These are phyloP conservation scores for Sphagnum contortum DNA, from an alignment of 225 moss, liverwort and hornwort genomes.

Conservation along the genomic window DNA sequence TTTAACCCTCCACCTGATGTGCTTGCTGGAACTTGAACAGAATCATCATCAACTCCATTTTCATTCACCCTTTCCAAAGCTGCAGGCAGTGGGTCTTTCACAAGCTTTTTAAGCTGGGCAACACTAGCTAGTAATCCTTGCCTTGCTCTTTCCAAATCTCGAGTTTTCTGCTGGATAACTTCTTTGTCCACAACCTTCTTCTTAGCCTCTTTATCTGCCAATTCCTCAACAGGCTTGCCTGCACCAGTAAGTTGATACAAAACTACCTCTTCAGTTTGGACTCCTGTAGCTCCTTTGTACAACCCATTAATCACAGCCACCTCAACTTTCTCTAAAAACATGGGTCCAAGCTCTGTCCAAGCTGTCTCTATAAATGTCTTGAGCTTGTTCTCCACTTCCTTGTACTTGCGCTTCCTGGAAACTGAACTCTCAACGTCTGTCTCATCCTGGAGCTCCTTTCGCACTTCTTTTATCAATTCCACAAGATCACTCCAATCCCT, in stretches of 20 bases:
- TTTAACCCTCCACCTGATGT: conserved; percentile 1
- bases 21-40: conserved; percentile 1
- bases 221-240: not conserved
- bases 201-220: not conserved
- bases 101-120: conserved; percentile 13
- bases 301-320: conserved; percentile 17
- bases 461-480: conserved; percentile 19
- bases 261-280: not conserved
- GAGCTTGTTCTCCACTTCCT: conserved; percentile 12
- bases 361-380: conserved; percentile 7
- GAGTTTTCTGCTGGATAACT: not conserved
- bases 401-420: conserved; percentile 4
- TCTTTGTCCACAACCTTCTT: not conserved
- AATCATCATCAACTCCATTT: not conserved
- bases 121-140: conserved; percentile 5
- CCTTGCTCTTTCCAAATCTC: conserved; percentile 8
- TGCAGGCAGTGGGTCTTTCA: conserved; percentile 44
- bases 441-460: conserved; percentile 7
- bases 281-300: conserved; percentile 6
- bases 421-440: conserved; percentile 2
- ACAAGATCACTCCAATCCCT: conserved; percentile 14
- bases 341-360: conserved; percentile 25
- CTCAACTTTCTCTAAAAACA: conserved; percentile 23
- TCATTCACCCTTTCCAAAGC: conserved; percentile 9
- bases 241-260: too few relatives aligned